Percentiles rank a stretch among this genome's conserved stretches.
phyloP scores from a whole-genome alignment of 106 monocot genomes.

The Gastrodia elata region DNA sequence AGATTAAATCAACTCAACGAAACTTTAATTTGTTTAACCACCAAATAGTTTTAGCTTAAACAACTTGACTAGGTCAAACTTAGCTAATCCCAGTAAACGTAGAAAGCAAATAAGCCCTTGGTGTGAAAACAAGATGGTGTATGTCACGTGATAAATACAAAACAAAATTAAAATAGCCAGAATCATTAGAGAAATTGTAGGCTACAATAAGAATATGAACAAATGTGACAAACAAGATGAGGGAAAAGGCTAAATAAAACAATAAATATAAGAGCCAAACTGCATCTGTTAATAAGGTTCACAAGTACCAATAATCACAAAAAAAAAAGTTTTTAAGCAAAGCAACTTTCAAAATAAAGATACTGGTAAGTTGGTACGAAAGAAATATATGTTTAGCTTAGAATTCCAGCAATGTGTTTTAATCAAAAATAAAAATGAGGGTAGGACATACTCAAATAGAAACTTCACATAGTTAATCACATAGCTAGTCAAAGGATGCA shows the following conservation, averaged over 20 bases:
- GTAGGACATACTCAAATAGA: slow-evolving; percentile 34
- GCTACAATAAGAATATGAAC: neutral
- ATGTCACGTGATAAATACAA: neutral
- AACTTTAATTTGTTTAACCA: too few relatives aligned
- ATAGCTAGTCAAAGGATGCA: slow-evolving; percentile 75
- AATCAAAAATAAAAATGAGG: neutral
- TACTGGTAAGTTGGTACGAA: neutral
- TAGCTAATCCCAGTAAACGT: too few relatives aligned
- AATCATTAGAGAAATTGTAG: neutral
- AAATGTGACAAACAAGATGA: neutral
- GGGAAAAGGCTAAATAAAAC: neutral
- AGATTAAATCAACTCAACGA: too few relatives aligned
- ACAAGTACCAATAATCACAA: neutral
- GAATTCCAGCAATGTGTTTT: neutral
- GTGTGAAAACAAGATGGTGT: neutral
- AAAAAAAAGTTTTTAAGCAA: neutral
- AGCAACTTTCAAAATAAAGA: neutral
- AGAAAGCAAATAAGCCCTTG: too few relatives aligned
- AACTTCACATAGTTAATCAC: slow-evolving; percentile 70
- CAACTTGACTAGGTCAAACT: too few relatives aligned
- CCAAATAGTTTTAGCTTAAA: too few relatives aligned
- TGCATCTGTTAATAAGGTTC: neutral
- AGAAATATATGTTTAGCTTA: neutral
- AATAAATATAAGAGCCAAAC: neutral
- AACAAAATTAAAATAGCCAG: neutral